phyloP scores from a whole-genome alignment of 73 alveolate species.

The Stentor roeselii region DNA sequence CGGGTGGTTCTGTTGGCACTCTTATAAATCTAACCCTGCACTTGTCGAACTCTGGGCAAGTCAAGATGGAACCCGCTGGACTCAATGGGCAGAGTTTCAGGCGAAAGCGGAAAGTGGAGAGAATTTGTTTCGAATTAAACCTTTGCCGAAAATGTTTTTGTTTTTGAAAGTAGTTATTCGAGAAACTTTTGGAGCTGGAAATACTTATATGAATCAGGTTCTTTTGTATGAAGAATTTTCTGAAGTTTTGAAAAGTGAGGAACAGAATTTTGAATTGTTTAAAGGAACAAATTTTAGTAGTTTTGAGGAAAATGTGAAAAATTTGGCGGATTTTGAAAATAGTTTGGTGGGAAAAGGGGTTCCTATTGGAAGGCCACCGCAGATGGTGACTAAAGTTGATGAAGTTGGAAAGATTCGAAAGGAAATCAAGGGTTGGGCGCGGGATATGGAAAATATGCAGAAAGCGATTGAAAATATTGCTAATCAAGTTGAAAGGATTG shows the following conservation, averaged over 20 bases:
- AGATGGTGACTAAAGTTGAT: neutral
- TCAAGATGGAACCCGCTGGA: neutral
- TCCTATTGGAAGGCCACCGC: neutral
- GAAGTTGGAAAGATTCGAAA: neutral
- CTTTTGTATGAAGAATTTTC: neutral
- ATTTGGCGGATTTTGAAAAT: neutral
- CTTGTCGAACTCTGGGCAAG: neutral
- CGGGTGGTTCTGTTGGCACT: slow-evolving; percentile 15
- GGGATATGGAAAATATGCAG: neutral
- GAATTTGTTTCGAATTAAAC: neutral
- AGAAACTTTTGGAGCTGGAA: slow-evolving; percentile 26
- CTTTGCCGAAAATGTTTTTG: neutral
- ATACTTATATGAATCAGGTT: slow-evolving; percentile 17
- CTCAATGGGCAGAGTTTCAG: neutral
- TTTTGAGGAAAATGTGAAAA: neutral
- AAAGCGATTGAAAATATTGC: neutral
- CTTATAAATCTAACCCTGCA: slow-evolving; percentile 22
- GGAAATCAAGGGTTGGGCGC: neutral
- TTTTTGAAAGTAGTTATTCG: neutral
- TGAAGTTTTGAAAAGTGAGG: neutral
- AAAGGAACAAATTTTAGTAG: neutral
- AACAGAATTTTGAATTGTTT: neutral
- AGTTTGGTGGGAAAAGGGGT: neutral
- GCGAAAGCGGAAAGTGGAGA: neutral
- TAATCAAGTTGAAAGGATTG: neutral